Conservation (phyloP, 2,329 filamentous ascomycete species). For the Coccinonectria pachysandricola region DNA sequence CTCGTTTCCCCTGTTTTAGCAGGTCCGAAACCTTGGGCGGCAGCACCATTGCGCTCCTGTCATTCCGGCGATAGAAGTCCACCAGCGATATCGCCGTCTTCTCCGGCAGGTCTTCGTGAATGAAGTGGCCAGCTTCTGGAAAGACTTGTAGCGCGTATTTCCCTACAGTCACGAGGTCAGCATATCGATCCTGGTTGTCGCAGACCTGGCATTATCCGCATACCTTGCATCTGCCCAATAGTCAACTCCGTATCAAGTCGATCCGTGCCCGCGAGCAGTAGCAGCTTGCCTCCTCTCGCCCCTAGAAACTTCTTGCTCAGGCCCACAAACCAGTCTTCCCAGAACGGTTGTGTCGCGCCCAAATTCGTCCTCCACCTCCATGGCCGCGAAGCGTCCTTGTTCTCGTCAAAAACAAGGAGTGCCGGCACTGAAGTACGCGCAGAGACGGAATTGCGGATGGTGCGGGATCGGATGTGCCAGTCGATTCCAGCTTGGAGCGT, state of each 20-base stretch:
- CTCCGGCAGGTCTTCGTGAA: constrained; percentile 89
- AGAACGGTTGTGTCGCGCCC: constrained; percentile 74
- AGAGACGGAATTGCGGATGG: constrained; percentile 72
- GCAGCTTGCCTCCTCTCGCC: constrained; percentile 71
- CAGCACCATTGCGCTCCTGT: constrained; percentile 71
- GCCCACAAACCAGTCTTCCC: constrained; percentile 87
- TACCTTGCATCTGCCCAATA: constrained; percentile 95
- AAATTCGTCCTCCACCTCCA: constrained; percentile 87
- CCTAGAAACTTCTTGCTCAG: constrained; percentile 80
- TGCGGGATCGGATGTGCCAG: constrained; percentile 87
- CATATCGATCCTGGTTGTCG: no score
- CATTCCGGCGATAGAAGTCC: constrained; percentile 89
- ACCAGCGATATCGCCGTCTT: constrained; percentile 77
- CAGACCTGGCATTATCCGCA: no score
- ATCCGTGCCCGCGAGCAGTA: constrained; percentile 83
- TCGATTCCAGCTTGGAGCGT: constrained; percentile 72
- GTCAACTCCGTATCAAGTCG: constrained; percentile 83
- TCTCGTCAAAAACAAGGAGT: constrained; percentile 47
- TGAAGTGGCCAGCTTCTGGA: constrained; percentile 89
- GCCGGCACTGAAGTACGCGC: constrained; percentile 81
- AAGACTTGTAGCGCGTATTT: constrained; percentile 96
- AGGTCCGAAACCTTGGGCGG: constrained; percentile 85
- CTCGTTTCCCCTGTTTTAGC: constrained; percentile 49
- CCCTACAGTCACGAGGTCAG: no score
- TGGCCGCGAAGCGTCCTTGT: constrained; percentile 29